Conservation (phyloP, 139 green algal genomes). For the Closterium sp. region DNA sequence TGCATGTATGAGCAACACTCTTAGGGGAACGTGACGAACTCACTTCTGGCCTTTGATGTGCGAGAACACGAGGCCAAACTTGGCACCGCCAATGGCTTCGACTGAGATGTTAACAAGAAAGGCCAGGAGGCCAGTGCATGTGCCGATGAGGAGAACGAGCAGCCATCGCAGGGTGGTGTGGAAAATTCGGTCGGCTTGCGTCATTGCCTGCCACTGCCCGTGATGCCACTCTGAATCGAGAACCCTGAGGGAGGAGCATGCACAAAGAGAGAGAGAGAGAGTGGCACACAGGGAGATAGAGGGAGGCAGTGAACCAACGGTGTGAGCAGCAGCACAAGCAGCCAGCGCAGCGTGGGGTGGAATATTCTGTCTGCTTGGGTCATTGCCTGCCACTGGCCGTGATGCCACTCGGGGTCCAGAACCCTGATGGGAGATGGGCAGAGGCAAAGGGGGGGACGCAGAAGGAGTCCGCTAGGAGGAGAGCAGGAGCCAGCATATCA, state of each 20-base stretch:
- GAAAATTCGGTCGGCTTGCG: not conserved
- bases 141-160: constrained; percentile 28
- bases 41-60: constrained; percentile 12
- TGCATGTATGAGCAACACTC: constrained; percentile 6
- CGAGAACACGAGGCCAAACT: constrained; percentile 65
- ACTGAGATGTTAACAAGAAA: constrained; percentile 72
- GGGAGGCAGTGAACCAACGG: not conserved
- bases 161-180: constrained; percentile 8
- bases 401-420: not conserved
- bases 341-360: not conserved
- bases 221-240: not conserved
- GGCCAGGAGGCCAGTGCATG: constrained; percentile 19
- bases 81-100: constrained; percentile 74
- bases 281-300: too few relatives aligned
- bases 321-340: not conserved
- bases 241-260: not conserved
- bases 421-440: not conserved
- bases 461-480: not conserved
- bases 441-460: not conserved
- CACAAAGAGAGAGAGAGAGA: not conserved
- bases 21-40: not conserved
- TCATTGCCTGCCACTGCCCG: not conserved
- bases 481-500: not conserved
- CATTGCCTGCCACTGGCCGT: not conserved
- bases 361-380: not conserved